Percentiles rank a stretch among this genome's conserved stretches.
Conservation (phyloP, 192 early-diverging fungal genomes). For the Borealophlyctis nickersoniae region DNA sequence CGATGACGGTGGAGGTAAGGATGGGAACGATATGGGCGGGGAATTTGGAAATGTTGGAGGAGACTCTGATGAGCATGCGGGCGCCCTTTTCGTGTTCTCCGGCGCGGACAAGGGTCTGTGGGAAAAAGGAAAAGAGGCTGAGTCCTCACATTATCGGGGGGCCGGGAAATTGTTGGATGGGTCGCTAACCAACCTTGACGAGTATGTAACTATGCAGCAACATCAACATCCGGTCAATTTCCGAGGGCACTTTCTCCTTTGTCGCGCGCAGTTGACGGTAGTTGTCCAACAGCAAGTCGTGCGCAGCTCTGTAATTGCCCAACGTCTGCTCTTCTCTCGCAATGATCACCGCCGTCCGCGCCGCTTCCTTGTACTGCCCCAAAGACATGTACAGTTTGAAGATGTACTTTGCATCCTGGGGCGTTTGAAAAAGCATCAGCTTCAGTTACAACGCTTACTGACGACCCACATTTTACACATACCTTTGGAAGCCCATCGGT, state of each 20-base stretch:
- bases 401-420: slow-evolving; percentile 56
- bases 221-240: slow-evolving; percentile 56
- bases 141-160: no score
- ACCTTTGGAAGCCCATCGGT: slow-evolving; percentile 54
- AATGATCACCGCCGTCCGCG: slow-evolving; percentile 56
- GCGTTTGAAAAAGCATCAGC: neutral
- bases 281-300: slow-evolving; percentile 54
- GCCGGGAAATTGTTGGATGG: no score
- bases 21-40: slow-evolving; percentile 55
- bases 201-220: slow-evolving; percentile 59
- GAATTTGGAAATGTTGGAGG: slow-evolving; percentile 55
- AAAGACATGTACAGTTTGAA: slow-evolving; percentile 63
- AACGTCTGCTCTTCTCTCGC: slow-evolving; percentile 55
- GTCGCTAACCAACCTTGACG: slow-evolving; percentile 54
- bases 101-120: slow-evolving; percentile 40
- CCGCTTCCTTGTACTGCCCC: slow-evolving; percentile 49
- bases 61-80: slow-evolving; percentile 55
- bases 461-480: slow-evolving; percentile 9
- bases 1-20: slow-evolving; percentile 61
- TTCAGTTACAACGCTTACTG: neutral
- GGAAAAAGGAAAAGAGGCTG: neutral
- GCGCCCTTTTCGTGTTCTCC: slow-evolving; percentile 49
- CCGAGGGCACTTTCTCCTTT: slow-evolving; percentile 44
- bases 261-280: slow-evolving; percentile 39
- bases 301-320: slow-evolving; percentile 40